Conservation (phyloP, 2,329 filamentous ascomycete species). For the Fusarium luffae region DNA sequence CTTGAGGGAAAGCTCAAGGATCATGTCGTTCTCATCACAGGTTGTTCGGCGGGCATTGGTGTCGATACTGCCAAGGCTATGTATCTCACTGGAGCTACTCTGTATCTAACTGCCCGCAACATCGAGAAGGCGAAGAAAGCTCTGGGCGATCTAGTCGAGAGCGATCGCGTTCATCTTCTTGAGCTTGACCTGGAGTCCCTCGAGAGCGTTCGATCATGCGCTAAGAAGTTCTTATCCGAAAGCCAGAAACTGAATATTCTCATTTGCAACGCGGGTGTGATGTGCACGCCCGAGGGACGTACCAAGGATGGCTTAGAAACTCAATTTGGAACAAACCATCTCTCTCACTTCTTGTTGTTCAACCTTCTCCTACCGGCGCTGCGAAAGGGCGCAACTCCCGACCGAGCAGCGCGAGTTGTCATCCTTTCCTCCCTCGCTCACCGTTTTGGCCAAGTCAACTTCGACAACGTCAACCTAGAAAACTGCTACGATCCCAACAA, state of each 20-base stretch:
- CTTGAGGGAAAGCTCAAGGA: background rate
- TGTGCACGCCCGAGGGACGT: constrained; percentile 1
- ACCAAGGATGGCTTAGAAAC: constrained; percentile 7
- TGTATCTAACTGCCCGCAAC: constrained; percentile 4
- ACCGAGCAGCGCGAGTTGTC: background rate
- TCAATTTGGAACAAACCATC: constrained; percentile 11
- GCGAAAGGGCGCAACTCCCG: background rate
- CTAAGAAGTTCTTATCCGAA: background rate
- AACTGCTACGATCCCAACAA: constrained; percentile 6
- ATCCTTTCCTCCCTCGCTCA: background rate
- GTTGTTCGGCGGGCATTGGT: background rate
- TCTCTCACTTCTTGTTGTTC: background rate
- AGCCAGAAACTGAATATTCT: background rate
- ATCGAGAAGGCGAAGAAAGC: constrained; percentile 1
- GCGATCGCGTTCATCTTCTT: background rate
- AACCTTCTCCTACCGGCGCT: background rate
- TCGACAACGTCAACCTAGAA: constrained; percentile 9
- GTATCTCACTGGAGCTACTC: background rate
- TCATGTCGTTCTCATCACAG: background rate
- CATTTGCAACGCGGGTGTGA: constrained; percentile 14
- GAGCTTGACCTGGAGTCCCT: constrained; percentile 2
- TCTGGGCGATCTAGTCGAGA: background rate
- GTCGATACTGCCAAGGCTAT: constrained; percentile 4
- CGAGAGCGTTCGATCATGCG: background rate
- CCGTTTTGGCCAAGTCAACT: constrained; percentile 1